Evolutionary conservation across 2,329 filamentous ascomycete genomes (phyloP).

Genomic region (Pezicula radicicola): DNA sequence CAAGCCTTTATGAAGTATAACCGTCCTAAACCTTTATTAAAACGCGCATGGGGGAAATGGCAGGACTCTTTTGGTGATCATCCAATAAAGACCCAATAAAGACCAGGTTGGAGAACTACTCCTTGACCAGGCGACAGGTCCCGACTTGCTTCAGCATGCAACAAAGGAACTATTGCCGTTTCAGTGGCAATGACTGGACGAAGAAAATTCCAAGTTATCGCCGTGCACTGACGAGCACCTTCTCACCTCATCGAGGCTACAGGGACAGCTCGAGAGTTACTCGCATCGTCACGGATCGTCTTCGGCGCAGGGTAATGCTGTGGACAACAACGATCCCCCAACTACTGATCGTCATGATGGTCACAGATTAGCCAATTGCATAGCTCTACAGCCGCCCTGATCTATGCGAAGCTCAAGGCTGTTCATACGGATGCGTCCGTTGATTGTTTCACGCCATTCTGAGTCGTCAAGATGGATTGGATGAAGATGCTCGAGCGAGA

Average conservation of each 20-base stretch:
- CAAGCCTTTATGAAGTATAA: too few relatives aligned
- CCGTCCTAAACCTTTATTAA: constrained; percentile 1
- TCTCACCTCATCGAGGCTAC: too few relatives aligned
- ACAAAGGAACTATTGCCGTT: constrained; percentile 7
- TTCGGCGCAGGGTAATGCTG: background rate
- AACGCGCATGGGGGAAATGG: constrained; percentile 11
- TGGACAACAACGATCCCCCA: background rate
- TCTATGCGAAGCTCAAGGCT: background rate
- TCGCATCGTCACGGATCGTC: background rate
- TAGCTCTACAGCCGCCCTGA: constrained; percentile 16
- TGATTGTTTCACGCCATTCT: constrained; percentile 18
- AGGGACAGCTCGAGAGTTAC: background rate
- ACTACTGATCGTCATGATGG: background rate
- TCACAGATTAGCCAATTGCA: constrained; percentile 10
- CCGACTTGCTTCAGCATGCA: constrained; percentile 10
- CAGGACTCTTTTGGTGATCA: constrained; percentile 7
- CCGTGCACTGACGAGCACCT: constrained; percentile 11
- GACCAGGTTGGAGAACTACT: constrained; percentile 6
- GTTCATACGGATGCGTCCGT: constrained; percentile 9
- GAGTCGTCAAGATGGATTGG: constrained; percentile 16
- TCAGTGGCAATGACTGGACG: constrained; percentile 19
- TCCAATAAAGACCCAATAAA: constrained; percentile 19
- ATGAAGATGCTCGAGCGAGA: constrained; percentile 11
- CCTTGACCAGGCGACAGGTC: constrained; percentile 10
- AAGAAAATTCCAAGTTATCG: constrained; percentile 3